Evolutionary conservation across 1,284 basidiomycete genomes (phyloP), one percentile per base, ranked within the genome.

Genomic region (Lignosus rhinocerotis): DNA sequence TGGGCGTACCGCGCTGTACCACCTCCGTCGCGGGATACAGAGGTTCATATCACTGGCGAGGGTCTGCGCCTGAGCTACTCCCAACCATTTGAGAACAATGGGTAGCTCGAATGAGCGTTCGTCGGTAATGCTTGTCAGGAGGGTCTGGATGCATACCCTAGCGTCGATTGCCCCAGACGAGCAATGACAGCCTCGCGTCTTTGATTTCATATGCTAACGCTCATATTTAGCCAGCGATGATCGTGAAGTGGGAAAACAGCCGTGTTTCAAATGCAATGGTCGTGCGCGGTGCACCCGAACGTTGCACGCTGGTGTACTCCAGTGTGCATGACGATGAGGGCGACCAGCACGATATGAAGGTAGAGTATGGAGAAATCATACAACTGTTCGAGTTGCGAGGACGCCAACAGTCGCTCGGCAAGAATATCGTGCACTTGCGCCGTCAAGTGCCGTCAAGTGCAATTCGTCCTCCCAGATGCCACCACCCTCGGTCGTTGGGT

Each of bases 381-480:
- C 16, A 10, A 16, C 36, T 16, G 36, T 38, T 38, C 36, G 6
- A 11, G 36, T 25, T 25, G 25, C 25, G 25, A 25, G 41, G 43
- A 45, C 25, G 43, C 19, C 2, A 45, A 21, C 11, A 45, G 43
- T 16, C 64, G 67, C 41, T 71, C 59, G 12, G 68, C 65, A 38
- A 72, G 31, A 7, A 76, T 66, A 19, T 60, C 55, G 47, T 77
- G 76, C 21, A 76, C 70, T 1, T 61, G 66, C 0, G 51, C 51
- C 7, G 75, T 73, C 43, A 73, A 50, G 57, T 78, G 51, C 51
- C 7, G 75, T 73, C 43, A 73, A 50, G 57, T 78, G 76, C 54
- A 78, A 55, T 19, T 67, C 63, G 55, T 78, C 76, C 25, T 43
- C 44, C 76, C 76, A 78, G 42, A 78, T 72, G 2, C 55, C 63